phyloP scores from a whole-genome alignment of 768 basidiomycete genomes.

The Mycena galopus region DNA sequence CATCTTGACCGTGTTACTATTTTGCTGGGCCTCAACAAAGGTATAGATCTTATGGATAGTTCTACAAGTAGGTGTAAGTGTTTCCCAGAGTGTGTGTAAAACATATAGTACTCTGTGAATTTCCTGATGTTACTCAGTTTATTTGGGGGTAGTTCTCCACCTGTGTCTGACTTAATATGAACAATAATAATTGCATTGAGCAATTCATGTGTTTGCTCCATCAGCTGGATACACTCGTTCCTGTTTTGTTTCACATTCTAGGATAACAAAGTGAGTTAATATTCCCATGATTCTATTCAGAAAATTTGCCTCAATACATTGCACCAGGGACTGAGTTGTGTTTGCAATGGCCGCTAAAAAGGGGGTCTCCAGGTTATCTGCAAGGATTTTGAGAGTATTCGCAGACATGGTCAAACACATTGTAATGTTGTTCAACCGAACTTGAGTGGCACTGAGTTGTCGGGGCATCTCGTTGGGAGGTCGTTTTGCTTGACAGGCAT shows the following conservation, averaged over 20 bases:
- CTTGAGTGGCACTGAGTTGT: neutral
- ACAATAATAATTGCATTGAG: neutral
- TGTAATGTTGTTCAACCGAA: neutral
- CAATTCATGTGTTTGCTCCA: too few relatives aligned
- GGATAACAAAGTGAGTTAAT: neutral
- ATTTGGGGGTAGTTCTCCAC: neutral
- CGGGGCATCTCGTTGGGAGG: too few relatives aligned
- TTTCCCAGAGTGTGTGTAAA: neutral
- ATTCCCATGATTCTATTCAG: neutral
- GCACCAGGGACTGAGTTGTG: neutral
- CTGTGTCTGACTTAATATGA: neutral
- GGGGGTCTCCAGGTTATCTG: neutral
- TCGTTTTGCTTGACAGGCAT: too few relatives aligned
- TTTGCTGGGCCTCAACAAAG: too few relatives aligned
- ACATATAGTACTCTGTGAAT: neutral
- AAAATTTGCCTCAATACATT: neutral
- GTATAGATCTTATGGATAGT: neutral
- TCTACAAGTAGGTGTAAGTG: neutral
- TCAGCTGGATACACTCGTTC: neutral
- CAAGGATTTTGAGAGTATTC: neutral
- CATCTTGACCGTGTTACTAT: neutral
- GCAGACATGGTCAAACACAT: neutral
- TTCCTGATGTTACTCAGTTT: neutral
- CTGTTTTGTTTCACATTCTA: neutral
- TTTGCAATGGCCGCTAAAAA: neutral